Base-by-base conservation (phyloP, 1,284 basidiomycete species). In the Trichosporon coremiiforme region DNA sequence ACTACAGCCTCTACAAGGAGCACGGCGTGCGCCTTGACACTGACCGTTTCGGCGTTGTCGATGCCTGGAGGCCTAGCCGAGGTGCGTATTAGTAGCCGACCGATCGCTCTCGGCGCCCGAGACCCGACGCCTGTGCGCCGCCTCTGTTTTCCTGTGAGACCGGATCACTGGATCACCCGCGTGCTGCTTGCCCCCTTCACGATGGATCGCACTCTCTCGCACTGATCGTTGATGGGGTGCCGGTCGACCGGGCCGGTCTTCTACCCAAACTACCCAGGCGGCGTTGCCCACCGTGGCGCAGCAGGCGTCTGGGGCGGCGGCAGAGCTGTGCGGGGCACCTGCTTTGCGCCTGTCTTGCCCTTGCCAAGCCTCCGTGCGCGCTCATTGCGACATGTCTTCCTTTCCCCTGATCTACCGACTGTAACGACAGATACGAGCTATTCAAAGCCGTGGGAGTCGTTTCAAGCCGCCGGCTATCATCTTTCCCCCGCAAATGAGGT, bases 11-110 rank as follows among this genome's bases (percentile, higher is more conserved):
- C 2, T 86, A 90, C 25, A 85, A 85, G 0, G 74, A 76, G 3
- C 71, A 76, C 0, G 84, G 90, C 0, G 85, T 90, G 67, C 82
- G 87, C 60, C 85, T 91, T 70, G 80, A 84, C 60, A 90, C 89
- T 66, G 81, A 81, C 67, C 88, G 88, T 77, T 90, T 89, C 71
- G 90, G 90, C 12, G 80, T 86, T 4, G 83, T 89, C 12, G 78
- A 80, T 4, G 85, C 84, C 2, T 92, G 89, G 89, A 87, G 82
- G 72, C 91, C 91, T 9, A 84, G 89, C 77, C 84, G 89, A 75
- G 80, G 90, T 90, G 64, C 20, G 69, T 66, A 35, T 9, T 33
- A 33, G 41, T 50, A 62, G 57, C 57, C 57, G 57, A 62, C 35
- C 31, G 13, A 25, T 25, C 17, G 10, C 17, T 31, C 57, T 33